phyloP scores from a whole-genome alignment of 2,329 filamentous ascomycete genomes.

The Cordyceps sp. region DNA sequence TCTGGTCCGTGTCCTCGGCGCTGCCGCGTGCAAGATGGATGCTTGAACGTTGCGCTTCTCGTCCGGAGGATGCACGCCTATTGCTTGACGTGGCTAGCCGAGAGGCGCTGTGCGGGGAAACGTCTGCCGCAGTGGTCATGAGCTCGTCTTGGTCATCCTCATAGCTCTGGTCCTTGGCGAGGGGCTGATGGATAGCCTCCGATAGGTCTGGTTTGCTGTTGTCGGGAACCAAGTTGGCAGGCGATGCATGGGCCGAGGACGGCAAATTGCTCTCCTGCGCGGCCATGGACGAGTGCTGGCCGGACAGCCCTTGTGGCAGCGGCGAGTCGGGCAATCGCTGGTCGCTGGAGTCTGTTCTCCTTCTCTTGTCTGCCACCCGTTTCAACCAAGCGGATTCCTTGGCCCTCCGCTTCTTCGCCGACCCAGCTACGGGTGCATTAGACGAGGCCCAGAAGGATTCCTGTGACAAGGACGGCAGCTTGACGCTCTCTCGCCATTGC shows the following conservation, averaged over 20 bases:
- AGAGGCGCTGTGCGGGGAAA: slow-evolving; percentile 1
- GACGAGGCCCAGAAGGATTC: slow-evolving; percentile 8
- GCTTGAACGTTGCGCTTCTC: slow-evolving; percentile 2
- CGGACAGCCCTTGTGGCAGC: not conserved
- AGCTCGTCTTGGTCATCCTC: slow-evolving; percentile 6
- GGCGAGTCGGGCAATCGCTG: not conserved
- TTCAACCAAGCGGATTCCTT: slow-evolving; percentile 16
- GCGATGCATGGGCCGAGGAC: too few relatives aligned
- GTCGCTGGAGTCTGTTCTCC: slow-evolving; percentile 4
- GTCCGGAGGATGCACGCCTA: slow-evolving; percentile 5
- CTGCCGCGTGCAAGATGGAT: slow-evolving; percentile 1
- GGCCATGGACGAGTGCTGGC: slow-evolving; percentile 2
- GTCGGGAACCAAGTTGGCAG: too few relatives aligned
- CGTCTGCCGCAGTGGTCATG: not conserved
- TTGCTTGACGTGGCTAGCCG: slow-evolving; percentile 1
- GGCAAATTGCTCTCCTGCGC: too few relatives aligned
- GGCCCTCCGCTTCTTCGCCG: slow-evolving; percentile 10
- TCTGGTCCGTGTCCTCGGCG: slow-evolving; percentile 5
- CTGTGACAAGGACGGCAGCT: slow-evolving; percentile 1
- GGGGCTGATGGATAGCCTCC: too few relatives aligned
- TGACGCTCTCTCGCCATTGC: slow-evolving; percentile 14
- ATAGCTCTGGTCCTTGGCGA: not conserved
- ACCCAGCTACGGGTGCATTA: slow-evolving; percentile 2
- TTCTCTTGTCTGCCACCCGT: slow-evolving; percentile 13
- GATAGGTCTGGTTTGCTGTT: too few relatives aligned